phyloP scores from a whole-genome alignment of 768 basidiomycete species.

The Boletus fagicola region DNA sequence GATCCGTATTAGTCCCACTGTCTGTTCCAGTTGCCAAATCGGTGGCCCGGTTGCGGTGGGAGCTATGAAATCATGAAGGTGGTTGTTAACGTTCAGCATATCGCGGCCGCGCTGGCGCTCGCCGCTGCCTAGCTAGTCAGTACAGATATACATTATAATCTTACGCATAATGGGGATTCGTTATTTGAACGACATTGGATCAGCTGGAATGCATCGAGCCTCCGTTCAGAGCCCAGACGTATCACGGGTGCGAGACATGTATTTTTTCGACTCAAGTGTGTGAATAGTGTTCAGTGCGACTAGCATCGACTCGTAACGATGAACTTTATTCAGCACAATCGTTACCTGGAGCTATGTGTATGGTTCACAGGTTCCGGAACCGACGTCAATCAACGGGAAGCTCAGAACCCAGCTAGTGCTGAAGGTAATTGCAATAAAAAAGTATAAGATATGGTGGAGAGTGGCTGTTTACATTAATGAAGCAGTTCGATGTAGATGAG shows the following conservation, averaged over 20 bases:
- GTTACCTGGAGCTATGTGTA: not conserved
- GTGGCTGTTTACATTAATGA: not conserved
- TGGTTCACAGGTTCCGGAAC: not conserved
- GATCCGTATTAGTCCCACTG: constrained; percentile 63
- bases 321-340: not conserved
- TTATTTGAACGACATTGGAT: not conserved
- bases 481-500: not conserved
- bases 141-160: constrained; percentile 23
- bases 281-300: not conserved
- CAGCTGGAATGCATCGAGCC: not conserved
- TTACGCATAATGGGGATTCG: constrained; percentile 19
- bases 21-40: constrained; percentile 36
- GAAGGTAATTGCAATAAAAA: not conserved
- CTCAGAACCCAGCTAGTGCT: not conserved
- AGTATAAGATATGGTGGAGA: not conserved
- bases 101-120: constrained; percentile 26
- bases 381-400: not conserved
- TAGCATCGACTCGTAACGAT: not conserved
- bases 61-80: constrained; percentile 19
- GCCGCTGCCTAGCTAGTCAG: constrained; percentile 10
- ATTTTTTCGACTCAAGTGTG: not conserved
- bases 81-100: constrained; percentile 1
- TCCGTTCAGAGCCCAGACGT: not conserved
- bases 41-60: constrained; percentile 15
- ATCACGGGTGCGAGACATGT: not conserved